Conservation (phyloP, 805 yeast species). For the Metschnikowia shivogae region DNA sequence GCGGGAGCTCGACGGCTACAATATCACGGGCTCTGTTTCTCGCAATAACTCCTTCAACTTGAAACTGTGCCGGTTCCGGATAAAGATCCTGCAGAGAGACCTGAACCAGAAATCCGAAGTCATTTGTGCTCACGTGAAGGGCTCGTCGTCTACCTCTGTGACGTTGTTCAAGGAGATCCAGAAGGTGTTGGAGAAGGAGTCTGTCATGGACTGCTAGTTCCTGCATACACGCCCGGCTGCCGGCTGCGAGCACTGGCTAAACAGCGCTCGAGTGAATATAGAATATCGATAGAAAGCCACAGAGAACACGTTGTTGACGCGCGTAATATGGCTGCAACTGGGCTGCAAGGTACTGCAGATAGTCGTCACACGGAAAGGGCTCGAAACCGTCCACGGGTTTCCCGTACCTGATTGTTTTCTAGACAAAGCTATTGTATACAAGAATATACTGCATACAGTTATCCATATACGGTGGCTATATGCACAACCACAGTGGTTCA, state of each 20-base stretch:
- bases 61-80: constrained; percentile 60
- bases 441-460: no score
- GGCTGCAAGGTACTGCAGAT: no score
- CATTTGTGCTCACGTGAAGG: constrained; percentile 58
- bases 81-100: constrained; percentile 44
- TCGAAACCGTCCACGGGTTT: no score
- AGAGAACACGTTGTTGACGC: no score
- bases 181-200: constrained; percentile 61
- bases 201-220: constrained; percentile 41
- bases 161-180: constrained; percentile 60
- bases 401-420: no score
- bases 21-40: constrained; percentile 59
- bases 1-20: constrained; percentile 38
- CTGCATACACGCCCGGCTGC: not conserved
- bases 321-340: no score
- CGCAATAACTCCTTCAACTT: constrained; percentile 58
- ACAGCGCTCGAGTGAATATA: not conserved
- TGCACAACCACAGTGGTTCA: no score
- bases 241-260: not conserved
- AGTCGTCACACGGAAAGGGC: no score
- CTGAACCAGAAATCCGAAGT: constrained; percentile 47
- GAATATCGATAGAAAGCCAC: no score
- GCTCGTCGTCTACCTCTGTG: constrained; percentile 58
- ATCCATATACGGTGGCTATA: no score
- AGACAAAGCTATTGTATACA: no score